Evolutionary conservation across 257 asterid genomes (phyloP).

Genomic region (Solanum arcanum): DNA sequence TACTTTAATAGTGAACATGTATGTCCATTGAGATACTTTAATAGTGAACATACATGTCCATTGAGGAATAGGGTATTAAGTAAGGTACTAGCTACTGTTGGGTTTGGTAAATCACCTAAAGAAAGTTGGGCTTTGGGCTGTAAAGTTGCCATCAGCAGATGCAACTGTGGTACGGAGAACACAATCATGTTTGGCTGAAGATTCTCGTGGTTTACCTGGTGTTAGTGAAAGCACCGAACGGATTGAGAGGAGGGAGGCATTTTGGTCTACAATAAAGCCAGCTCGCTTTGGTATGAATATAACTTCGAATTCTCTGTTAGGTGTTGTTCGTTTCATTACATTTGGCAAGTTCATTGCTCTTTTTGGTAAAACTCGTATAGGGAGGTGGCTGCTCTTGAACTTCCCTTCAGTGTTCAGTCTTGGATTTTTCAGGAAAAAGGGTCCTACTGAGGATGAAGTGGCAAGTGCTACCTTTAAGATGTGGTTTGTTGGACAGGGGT

Average conservation of each 20-base stretch:
- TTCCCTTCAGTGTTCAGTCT: constrained; percentile 61
- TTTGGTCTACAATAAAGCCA: constrained; percentile 66
- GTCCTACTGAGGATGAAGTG: constrained; percentile 82
- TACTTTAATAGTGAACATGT: too few species aligned
- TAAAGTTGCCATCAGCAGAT: constrained; percentile 80
- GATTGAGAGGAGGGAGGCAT: constrained; percentile 36
- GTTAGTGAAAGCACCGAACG: constrained; percentile 37
- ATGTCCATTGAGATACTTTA: too few species aligned
- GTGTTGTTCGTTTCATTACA: constrained; percentile 31
- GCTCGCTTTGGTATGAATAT: constrained; percentile 69
- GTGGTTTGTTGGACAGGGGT: constrained; percentile 95
- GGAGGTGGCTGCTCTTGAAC: constrained; percentile 58
- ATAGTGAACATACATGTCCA: too few species aligned
- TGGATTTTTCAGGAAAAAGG: constrained; percentile 52
- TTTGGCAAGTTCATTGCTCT: constrained; percentile 46
- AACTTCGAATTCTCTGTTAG: constrained; percentile 42
- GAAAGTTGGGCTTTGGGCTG: constrained; percentile 55
- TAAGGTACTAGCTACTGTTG: too few species aligned
- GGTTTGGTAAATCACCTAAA: constrained; percentile 27
- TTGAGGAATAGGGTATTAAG: too few species aligned
- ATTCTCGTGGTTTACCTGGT: constrained; percentile 57
- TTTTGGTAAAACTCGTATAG: constrained; percentile 28
- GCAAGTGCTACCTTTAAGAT: constrained; percentile 64
- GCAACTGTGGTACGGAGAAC: constrained; percentile 63
- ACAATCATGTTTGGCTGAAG: constrained; percentile 21